Conservation (phyloP, 768 basidiomycete species). For the Hericium erinaceus region DNA sequence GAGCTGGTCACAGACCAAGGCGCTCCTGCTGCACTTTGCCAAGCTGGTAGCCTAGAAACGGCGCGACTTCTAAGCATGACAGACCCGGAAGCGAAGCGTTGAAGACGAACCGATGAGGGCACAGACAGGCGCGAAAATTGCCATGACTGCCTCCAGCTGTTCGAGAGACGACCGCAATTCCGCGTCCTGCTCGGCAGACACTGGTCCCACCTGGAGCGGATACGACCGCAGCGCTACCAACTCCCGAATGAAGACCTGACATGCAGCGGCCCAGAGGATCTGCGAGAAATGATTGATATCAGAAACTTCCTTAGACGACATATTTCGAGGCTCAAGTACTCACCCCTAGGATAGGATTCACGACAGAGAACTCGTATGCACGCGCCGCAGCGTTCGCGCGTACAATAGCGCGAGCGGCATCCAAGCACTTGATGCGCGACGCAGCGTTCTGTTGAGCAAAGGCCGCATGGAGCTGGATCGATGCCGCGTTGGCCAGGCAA, state of each 20-base stretch:
- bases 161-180: slow-evolving; percentile 11
- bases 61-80: too few relatives aligned
- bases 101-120: slow-evolving; percentile 11
- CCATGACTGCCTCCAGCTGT: slow-evolving; percentile 10
- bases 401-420: slow-evolving; percentile 9
- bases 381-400: slow-evolving; percentile 3
- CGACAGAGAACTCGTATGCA: not conserved
- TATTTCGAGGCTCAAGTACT: not conserved
- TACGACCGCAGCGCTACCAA: slow-evolving; percentile 9
- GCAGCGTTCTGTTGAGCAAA: slow-evolving; percentile 12
- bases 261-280: slow-evolving; percentile 10
- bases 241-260: slow-evolving; percentile 13
- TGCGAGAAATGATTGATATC: not conserved
- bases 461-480: slow-evolving; percentile 22
- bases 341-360: slow-evolving; percentile 8
- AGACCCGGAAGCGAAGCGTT: not conserved
- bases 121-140: slow-evolving; percentile 4
- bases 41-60: slow-evolving; percentile 7
- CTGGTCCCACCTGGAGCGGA: slow-evolving; percentile 1
- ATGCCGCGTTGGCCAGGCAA: slow-evolving; percentile 20
- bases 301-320: not conserved
- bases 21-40: slow-evolving; percentile 11
- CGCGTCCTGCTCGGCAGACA: slow-evolving; percentile 3
- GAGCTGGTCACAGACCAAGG: slow-evolving; percentile 1
- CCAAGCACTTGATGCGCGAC: slow-evolving; percentile 13